A percentile compares a stretch with the other conserved stretches of the same genome.
phyloP scores from a whole-genome alignment of 768 basidiomycete genomes.

The Lentinula boryana region DNA sequence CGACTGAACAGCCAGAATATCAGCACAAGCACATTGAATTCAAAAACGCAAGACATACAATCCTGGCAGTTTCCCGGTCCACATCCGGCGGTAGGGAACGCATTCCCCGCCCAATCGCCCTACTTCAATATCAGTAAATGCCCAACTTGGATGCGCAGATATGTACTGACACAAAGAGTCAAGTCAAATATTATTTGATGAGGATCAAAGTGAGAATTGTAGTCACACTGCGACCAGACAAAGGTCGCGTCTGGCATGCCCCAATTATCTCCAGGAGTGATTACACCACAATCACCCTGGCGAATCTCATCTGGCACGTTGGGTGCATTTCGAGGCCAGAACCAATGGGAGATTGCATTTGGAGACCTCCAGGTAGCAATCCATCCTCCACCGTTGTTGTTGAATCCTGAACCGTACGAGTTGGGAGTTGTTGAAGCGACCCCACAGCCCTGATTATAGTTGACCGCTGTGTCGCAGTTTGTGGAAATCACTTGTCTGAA shows the following conservation, averaged over 20 bases:
- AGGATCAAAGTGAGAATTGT: constrained; percentile 43
- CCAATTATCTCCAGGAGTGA: constrained; percentile 27
- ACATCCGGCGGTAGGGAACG: constrained; percentile 36
- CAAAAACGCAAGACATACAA: constrained; percentile 31
- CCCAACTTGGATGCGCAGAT: neutral
- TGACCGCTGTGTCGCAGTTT: constrained; percentile 42
- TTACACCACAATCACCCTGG: constrained; percentile 5
- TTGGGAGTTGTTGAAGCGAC: constrained; percentile 30
- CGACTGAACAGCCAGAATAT: constrained; percentile 28
- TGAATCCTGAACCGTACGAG: constrained; percentile 46
- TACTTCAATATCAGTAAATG: constrained; percentile 13
- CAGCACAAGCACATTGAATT: neutral
- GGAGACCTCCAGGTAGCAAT: constrained; percentile 44
- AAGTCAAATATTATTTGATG: constrained; percentile 53
- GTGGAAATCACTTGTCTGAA: constrained; percentile 32
- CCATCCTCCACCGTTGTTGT: constrained; percentile 51
- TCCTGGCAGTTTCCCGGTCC: constrained; percentile 30
- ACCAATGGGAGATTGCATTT: constrained; percentile 54
- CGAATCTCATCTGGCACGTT: constrained; percentile 38
- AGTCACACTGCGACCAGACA: constrained; percentile 37
- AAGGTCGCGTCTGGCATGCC: constrained; percentile 45
- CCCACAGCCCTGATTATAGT: constrained; percentile 61
- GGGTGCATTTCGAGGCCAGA: constrained; percentile 44
- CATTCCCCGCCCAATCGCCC: constrained; percentile 51
- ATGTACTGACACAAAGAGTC: constrained; percentile 50